Percentiles rank a stretch among this genome's conserved stretches.
phyloP scores from a whole-genome alignment of 192 early-diverging fungal species.

The Coemansia sp. region DNA sequence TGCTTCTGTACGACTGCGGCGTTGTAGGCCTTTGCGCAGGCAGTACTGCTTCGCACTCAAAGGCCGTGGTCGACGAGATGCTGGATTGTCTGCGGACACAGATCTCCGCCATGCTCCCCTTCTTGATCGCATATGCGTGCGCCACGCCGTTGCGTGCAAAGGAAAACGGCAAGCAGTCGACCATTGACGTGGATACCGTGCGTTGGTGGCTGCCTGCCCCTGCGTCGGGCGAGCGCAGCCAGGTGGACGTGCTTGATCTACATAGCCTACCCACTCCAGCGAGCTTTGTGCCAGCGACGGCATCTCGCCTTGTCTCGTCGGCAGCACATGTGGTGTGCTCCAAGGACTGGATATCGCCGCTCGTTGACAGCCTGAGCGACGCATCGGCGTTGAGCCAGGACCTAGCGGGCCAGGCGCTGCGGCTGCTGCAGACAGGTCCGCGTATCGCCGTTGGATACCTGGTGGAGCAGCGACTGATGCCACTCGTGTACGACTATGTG shows the following conservation, averaged over 20 bases:
- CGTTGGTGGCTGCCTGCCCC: conserved; percentile 27
- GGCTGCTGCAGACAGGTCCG: conserved; percentile 5
- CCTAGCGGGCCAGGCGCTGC: neutral
- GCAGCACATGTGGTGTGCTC: conserved; percentile 13
- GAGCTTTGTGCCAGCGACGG: conserved; percentile 9
- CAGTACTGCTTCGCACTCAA: neutral
- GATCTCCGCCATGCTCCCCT: conserved; percentile 7
- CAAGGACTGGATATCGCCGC: conserved; percentile 38
- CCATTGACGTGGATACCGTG: conserved; percentile 8
- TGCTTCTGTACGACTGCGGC: conserved; percentile 23
- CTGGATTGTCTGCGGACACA: neutral
- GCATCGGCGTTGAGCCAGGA: conserved; percentile 10
- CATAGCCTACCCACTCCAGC: conserved; percentile 9
- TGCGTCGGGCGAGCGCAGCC: neutral
- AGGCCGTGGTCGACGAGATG: neutral
- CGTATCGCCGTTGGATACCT: conserved; percentile 24
- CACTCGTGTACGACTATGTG: conserved; percentile 38
- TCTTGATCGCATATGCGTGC: conserved; percentile 20
- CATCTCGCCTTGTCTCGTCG: conserved; percentile 1
- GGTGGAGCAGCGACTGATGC: conserved; percentile 30
- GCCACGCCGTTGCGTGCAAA: conserved; percentile 13
- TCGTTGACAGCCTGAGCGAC: conserved; percentile 16
- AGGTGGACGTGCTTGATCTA: conserved; percentile 4
- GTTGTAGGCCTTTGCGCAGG: too few species aligned
- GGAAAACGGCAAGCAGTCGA: neutral